Evolutionary conservation across 2,329 filamentous ascomycete genomes (phyloP).

Genomic region (Fusarium globosum): DNA sequence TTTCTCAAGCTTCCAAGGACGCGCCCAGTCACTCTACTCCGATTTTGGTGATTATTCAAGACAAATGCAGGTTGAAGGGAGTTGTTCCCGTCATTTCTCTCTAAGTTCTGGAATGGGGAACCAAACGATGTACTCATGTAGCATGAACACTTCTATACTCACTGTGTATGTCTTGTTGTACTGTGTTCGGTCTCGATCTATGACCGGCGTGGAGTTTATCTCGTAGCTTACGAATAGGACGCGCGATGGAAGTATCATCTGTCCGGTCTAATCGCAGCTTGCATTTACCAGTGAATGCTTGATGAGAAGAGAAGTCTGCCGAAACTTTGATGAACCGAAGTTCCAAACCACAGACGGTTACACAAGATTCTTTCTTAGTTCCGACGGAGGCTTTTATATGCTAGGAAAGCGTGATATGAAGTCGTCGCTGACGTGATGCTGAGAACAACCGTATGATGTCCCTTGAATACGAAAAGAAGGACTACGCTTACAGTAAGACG

Average conservation of each 20-base stretch:
- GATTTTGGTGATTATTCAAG: fast-evolving
- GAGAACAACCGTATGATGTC: not conserved
- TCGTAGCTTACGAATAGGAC: not conserved
- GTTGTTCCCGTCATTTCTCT: fast-evolving
- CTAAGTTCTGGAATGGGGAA: not conserved
- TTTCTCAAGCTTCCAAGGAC: not conserved
- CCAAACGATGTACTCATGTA: no score
- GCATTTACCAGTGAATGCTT: not conserved
- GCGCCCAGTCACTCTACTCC: fast-evolving
- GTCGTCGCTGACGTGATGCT: not conserved
- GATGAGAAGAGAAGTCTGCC: fast-evolving
- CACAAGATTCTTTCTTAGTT: not conserved
- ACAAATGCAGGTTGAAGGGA: fast-evolving
- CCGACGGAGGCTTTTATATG: not conserved
- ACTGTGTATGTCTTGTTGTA: fast-evolving
- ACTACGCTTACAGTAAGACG: not conserved
- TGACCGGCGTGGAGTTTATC: not conserved
- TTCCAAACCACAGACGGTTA: fast-evolving
- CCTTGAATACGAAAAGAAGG: not conserved
- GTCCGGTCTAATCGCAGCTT: not conserved
- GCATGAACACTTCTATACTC: not conserved
- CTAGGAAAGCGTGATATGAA: no score
- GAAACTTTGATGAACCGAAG: fast-evolving
- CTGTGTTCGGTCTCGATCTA: fast-evolving
- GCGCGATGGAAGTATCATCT: no score